Conservation (phyloP, 2,329 filamentous ascomycete species). For the Ustilaginoidea virens region DNA sequence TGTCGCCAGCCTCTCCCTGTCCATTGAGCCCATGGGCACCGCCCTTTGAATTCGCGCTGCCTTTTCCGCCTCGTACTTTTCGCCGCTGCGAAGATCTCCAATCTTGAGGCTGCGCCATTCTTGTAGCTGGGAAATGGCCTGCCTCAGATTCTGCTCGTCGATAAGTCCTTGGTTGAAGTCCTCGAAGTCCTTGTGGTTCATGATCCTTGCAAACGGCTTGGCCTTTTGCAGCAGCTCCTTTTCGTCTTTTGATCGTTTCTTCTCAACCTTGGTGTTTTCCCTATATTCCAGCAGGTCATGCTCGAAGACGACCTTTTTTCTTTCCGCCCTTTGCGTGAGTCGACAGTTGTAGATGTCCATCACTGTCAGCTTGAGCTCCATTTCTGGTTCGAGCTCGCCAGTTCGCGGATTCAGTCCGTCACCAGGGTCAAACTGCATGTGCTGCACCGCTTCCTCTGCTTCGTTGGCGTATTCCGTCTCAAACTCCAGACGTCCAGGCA, state of each 20-base stretch:
- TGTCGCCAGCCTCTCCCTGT: constrained; percentile 61
- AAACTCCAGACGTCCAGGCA: constrained; percentile 94
- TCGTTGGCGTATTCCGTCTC: constrained; percentile 97
- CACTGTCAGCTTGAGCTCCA: constrained; percentile 92
- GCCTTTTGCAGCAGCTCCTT: constrained; percentile 80
- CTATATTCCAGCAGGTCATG: constrained; percentile 87
- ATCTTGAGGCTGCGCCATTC: constrained; percentile 85
- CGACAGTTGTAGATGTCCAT: constrained; percentile 97
- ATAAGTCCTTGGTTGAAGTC: constrained; percentile 71
- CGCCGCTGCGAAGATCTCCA: constrained; percentile 68
- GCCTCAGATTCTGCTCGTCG: constrained; percentile 79
- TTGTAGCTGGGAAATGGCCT: constrained; percentile 80
- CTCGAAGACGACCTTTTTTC: constrained; percentile 94
- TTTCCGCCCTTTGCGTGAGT: constrained; percentile 76
- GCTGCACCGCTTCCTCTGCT: constrained; percentile 91
- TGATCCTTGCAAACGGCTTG: constrained; percentile 92
- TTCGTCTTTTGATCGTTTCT: constrained; percentile 93
- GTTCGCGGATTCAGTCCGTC: constrained; percentile 79
- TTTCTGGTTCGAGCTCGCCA: constrained; percentile 81
- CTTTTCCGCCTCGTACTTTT: constrained; percentile 90
- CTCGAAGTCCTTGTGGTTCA: constrained; percentile 87
- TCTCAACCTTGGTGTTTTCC: constrained; percentile 78
- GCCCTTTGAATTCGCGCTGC: constrained; percentile 53
- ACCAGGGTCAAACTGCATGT: constrained; percentile 96
- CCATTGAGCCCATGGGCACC: constrained; percentile 65